Percentiles rank a stretch among this genome's conserved stretches.
Evolutionary conservation across 2,329 filamentous ascomycete genomes (phyloP).

Genomic region (Fusarium pseudograminearum): DNA sequence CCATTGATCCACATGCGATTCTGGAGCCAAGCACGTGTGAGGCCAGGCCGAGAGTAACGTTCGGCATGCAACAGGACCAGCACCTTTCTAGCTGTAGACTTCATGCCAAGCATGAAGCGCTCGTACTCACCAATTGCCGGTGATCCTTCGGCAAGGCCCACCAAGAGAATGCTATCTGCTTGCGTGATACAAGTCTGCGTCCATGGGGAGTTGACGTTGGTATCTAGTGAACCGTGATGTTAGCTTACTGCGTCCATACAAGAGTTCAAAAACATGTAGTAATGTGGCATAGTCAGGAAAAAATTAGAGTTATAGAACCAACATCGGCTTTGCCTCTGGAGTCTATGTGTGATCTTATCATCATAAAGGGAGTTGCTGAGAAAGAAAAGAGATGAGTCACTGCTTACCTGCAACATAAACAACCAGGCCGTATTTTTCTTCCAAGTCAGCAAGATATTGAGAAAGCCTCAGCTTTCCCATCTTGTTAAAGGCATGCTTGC

Average conservation of each 20-base stretch:
- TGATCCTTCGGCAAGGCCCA: constrained; percentile 90
- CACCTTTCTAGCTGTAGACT: constrained; percentile 94
- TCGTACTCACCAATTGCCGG: constrained; percentile 96
- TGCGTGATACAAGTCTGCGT: constrained; percentile 98
- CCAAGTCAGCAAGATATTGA: constrained; percentile 94
- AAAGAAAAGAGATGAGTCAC: constrained; percentile 7
- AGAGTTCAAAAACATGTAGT: constrained; percentile 11
- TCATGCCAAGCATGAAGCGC: constrained; percentile 94
- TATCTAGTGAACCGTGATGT: constrained; percentile 70
- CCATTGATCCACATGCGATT: constrained; percentile 99
- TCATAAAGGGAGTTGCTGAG: constrained; percentile 54
- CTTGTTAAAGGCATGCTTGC: constrained; percentile 94
- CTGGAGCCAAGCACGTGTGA: constrained; percentile 89
- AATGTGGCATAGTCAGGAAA: constrained; percentile 66
- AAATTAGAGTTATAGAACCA: constrained; percentile 74
- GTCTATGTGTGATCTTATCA: constrained; percentile 59
- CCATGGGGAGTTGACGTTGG: constrained; percentile 96
- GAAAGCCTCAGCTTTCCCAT: constrained; percentile 97
- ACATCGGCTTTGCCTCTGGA: constrained; percentile 66
- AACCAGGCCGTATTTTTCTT: constrained; percentile 96
- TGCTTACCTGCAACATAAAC: constrained; percentile 86
- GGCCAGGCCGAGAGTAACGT: constrained; percentile 83
- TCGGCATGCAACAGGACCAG: constrained; percentile 91
- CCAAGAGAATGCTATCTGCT: constrained; percentile 93
- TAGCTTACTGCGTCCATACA: constrained; percentile 42